These are phyloP conservation scores for Arabidopsis hybrid DNA, from an alignment of 441 rosid species.

Conservation along the genomic window DNA sequence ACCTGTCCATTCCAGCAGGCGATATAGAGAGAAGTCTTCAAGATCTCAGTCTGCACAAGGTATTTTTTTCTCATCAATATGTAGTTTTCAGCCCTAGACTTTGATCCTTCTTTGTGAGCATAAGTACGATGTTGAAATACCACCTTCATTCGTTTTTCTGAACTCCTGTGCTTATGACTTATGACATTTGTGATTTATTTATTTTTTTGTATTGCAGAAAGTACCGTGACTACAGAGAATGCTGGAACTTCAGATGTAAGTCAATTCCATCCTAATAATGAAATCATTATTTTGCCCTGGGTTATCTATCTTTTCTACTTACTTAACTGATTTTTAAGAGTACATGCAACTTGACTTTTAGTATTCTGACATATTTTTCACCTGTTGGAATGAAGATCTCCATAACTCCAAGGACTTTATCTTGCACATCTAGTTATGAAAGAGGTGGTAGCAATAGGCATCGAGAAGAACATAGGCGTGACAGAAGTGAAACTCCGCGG, in stretches of 20 bases:
- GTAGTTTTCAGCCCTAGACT: slow-evolving; percentile 13
- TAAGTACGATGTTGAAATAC: neutral
- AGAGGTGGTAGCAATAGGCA: slow-evolving; percentile 51
- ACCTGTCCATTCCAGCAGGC: slow-evolving; percentile 54
- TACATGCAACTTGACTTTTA: slow-evolving; percentile 1
- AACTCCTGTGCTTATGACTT: neutral
- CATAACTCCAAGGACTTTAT: slow-evolving; percentile 46
- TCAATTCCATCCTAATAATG: slow-evolving; percentile 31
- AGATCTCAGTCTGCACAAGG: slow-evolving; percentile 49
- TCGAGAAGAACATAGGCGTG: slow-evolving; percentile 55
- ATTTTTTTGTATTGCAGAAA: slow-evolving; percentile 53
- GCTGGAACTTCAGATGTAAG: slow-evolving; percentile 62
- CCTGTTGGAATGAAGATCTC: slow-evolving; percentile 52
- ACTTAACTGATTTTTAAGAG: neutral
- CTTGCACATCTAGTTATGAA: slow-evolving; percentile 52
- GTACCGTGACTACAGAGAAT: slow-evolving; percentile 46
- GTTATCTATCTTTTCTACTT: neutral
- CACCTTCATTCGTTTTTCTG: neutral
- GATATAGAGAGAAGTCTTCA: slow-evolving; percentile 65
- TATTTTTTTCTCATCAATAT: slow-evolving; percentile 34
- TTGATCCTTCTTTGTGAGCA: neutral
- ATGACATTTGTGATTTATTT: neutral
- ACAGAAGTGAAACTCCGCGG: slow-evolving; percentile 53
- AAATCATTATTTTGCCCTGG: neutral
- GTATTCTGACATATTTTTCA: slow-evolving; percentile 41